Base-by-base conservation (phyloP, 2,329 filamentous ascomycete genomes). In the Xylariaceae sp. region DNA sequence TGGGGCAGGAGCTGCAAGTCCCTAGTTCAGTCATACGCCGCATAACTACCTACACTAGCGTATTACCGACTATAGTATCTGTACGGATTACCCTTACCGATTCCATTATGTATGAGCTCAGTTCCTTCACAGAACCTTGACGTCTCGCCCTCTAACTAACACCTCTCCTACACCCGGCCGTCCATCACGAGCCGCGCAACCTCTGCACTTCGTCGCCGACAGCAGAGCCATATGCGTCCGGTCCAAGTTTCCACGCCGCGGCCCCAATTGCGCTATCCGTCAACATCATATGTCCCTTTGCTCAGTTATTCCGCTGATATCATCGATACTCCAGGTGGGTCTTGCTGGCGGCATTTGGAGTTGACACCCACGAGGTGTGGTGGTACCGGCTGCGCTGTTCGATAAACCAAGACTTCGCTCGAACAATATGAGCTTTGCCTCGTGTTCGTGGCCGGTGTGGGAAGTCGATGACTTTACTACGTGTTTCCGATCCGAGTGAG, bases 401-500 rank as follows among this genome's bases (percentile, higher is more conserved):
- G 37, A 45, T 10, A 44, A 15, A 34, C 37, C 7, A 49, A 57
- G 54, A 54, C 49, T 56, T 55, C 53, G 56, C 49, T 48, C 39
- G 51, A 48, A 56, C 60, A 65, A 63, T 58, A 67, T 67, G 65
- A 64, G 74, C 63, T 78, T 80, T 68, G 79, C 77, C 66, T 75
- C 75, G 56, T 83, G 80, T 67, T 68, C 73, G 47, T 79, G 76
- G 79, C 79, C 80, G 48, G 71, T 83, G 68, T 87, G 84, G 84
- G 75, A 72, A 58, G 71, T 80, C 58, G 84, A 87, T 70, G 84
- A 87, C 71, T 80, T 87, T 62, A 80, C 76, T 41, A 72, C 74
- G 49, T 86, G 84, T 69, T 85, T 86, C 67, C 80, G 80, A 63
- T 75, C 78, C 73, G 84, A 89, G 87, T 89, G 73, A 69, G 86